Evolutionary conservation across 176 grass and related monocot genomes (phyloP).

Genomic region (Olyra latifolia): DNA sequence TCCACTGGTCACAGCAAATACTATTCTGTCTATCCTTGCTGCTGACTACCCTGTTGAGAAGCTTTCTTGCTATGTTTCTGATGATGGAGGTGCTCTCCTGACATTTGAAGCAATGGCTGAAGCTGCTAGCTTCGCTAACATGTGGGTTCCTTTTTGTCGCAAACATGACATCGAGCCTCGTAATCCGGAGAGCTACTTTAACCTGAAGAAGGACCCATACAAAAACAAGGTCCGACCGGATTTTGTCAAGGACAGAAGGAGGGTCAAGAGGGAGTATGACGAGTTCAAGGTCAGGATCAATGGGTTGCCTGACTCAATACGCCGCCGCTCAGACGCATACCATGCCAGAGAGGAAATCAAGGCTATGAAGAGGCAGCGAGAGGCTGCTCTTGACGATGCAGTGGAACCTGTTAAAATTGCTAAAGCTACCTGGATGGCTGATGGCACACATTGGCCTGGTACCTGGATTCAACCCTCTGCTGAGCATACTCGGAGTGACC

Average conservation of each 20-base stretch:
- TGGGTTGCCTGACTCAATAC: constrained; percentile 78
- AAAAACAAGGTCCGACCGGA: constrained; percentile 83
- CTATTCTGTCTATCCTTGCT: constrained; percentile 94
- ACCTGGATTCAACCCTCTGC: constrained; percentile 76
- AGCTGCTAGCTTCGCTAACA: constrained; percentile 92
- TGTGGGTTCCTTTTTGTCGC: constrained; percentile 95
- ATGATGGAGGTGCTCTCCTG: constrained; percentile 86
- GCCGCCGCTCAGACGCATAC: constrained; percentile 81
- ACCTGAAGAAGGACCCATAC: constrained; percentile 88
- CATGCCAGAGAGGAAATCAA: constrained; percentile 98
- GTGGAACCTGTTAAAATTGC: constrained; percentile 80
- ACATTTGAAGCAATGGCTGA: constrained; percentile 99
- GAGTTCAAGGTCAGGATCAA: constrained; percentile 96
- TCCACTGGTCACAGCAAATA: constrained; percentile 84
- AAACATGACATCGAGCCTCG: constrained; percentile 90
- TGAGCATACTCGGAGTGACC: constrained; percentile 82
- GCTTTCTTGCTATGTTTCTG: constrained; percentile 92
- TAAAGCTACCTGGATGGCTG: constrained; percentile 98
- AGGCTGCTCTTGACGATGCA: constrained; percentile 58
- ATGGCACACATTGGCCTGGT: constrained; percentile 96
- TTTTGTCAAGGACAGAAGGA: constrained; percentile 93
- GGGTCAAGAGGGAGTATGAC: constrained; percentile 94
- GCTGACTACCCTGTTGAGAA: constrained; percentile 98
- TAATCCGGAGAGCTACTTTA: constrained; percentile 94
- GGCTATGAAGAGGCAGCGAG: constrained; percentile 88